Conservation (phyloP, 495 filamentous ascomycete genomes). For the Penicillium daleae region DNA sequence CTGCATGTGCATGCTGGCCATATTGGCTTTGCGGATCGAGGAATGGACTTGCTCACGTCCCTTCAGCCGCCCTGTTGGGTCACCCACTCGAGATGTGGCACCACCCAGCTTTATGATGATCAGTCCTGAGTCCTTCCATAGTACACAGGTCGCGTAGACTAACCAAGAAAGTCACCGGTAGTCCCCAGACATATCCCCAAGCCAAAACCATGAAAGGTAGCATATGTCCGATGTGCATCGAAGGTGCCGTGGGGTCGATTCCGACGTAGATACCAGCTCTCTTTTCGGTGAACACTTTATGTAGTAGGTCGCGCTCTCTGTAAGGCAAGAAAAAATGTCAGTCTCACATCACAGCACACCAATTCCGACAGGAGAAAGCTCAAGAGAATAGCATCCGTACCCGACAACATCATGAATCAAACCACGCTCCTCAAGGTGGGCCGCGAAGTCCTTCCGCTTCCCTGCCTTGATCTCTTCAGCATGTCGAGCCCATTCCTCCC, state of each 20-base stretch:
- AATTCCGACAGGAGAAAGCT: too few relatives aligned
- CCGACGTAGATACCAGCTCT: slow-evolving; percentile 83
- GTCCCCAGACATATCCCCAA: slow-evolving; percentile 89
- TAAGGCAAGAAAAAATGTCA: slow-evolving; percentile 22
- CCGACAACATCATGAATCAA: slow-evolving; percentile 81
- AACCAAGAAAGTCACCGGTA: slow-evolving; percentile 70
- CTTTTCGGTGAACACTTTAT: slow-evolving; percentile 68
- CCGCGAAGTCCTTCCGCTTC: slow-evolving; percentile 63
- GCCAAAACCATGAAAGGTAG: slow-evolving; percentile 92
- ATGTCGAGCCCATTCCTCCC: slow-evolving; percentile 57
- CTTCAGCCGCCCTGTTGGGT: slow-evolving; percentile 77
- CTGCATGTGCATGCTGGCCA: slow-evolving; percentile 78
- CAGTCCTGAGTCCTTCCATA: slow-evolving; percentile 7
- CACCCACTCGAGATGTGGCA: slow-evolving; percentile 83
- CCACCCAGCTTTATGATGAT: slow-evolving; percentile 66
- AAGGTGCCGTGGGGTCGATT: slow-evolving; percentile 89
- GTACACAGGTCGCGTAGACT: slow-evolving; percentile 18
- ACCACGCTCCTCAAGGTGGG: slow-evolving; percentile 77
- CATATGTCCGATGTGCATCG: slow-evolving; percentile 90
- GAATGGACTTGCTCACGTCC: slow-evolving; percentile 62
- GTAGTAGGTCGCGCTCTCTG: slow-evolving; percentile 66
- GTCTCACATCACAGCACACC: too few relatives aligned
- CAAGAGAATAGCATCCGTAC: slow-evolving; percentile 50
- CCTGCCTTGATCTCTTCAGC: slow-evolving; percentile 64
- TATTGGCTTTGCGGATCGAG: slow-evolving; percentile 65